Percentiles rank a stretch among this genome's conserved stretches.
These are phyloP conservation scores for Solanum verrucosum DNA, from an alignment of 257 asterid genomes.

Conservation along the genomic window DNA sequence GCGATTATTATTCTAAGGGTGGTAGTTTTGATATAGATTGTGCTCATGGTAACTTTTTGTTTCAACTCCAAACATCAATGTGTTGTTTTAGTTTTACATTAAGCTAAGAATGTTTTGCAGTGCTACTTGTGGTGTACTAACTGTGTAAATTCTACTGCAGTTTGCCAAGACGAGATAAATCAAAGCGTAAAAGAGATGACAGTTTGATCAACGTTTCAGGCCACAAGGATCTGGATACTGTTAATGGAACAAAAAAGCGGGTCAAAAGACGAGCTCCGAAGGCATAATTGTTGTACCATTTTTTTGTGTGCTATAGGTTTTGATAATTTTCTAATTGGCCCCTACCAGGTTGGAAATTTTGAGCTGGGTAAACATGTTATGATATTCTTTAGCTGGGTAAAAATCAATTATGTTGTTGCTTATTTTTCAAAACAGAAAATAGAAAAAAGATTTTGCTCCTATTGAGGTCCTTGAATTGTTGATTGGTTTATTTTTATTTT, in stretches of 20 bases:
- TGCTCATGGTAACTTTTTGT: neutral
- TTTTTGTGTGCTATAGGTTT: neutral
- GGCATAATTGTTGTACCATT: neutral
- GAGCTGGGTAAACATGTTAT: neutral
- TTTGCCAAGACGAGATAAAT: slow-evolving; percentile 17
- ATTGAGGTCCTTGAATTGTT: neutral
- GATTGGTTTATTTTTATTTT: neutral
- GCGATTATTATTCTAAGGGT: neutral
- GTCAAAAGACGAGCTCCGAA: neutral
- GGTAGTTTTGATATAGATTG: neutral
- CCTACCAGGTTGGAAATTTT: neutral
- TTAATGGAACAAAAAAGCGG: neutral
- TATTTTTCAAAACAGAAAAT: neutral
- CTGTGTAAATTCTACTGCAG: slow-evolving; percentile 21
- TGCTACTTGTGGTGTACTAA: neutral
- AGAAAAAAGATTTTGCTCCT: neutral
- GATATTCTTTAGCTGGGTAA: neutral
- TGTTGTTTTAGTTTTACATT: neutral
- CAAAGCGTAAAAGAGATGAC: slow-evolving; percentile 22
- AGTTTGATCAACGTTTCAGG: slow-evolving; percentile 9
- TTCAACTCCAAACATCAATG: neutral
- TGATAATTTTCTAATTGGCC: neutral
- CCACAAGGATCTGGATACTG: neutral
- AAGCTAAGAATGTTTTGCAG: neutral
- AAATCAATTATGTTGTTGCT: neutral